These are phyloP conservation scores for Aspergillus haitiensis DNA, from an alignment of 495 filamentous ascomycete genomes.

Conservation along the genomic window DNA sequence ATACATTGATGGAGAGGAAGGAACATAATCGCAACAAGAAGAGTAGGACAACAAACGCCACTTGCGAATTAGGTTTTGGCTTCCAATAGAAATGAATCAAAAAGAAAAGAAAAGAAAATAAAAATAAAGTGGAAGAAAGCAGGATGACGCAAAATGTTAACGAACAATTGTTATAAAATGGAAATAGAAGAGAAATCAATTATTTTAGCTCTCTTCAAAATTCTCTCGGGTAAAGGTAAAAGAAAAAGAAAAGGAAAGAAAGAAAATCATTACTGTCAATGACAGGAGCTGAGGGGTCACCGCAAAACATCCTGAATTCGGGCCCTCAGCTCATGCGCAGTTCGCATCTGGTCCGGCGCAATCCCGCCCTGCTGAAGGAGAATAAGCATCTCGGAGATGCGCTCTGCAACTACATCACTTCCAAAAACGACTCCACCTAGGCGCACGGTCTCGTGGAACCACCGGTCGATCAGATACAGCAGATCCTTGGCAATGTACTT, in stretches of 20 bases:
- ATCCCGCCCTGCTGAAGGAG: conserved; percentile 45
- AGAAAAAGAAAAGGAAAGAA: conserved; percentile 12
- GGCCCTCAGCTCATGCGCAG: conserved; percentile 41
- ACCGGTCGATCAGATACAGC: conserved; percentile 58
- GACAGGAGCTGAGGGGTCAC: conserved; percentile 24
- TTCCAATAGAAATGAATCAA: background rate
- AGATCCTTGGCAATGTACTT: conserved; percentile 62
- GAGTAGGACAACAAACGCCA: background rate
- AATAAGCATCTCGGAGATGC: conserved; percentile 48
- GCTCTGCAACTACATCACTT: conserved; percentile 49
- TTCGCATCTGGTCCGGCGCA: conserved; percentile 32
- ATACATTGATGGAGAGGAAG: background rate
- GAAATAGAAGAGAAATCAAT: background rate
- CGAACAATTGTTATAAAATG: conserved; percentile 4
- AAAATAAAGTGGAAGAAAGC: conserved; percentile 4
- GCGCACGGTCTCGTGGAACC: conserved; percentile 62
- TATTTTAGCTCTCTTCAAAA: background rate
- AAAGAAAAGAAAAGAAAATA: conserved; percentile 13
- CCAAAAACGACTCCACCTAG: conserved; percentile 54
- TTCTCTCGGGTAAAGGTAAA: background rate
- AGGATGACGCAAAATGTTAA: background rate
- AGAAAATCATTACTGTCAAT: conserved; percentile 16
- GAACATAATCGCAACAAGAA: conserved; percentile 1
- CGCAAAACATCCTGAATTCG: conserved; percentile 48
- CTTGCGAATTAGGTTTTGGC: background rate